phyloP scores from a whole-genome alignment of 2,329 filamentous ascomycete species.

The Teratosphaeriaceae sp. region DNA sequence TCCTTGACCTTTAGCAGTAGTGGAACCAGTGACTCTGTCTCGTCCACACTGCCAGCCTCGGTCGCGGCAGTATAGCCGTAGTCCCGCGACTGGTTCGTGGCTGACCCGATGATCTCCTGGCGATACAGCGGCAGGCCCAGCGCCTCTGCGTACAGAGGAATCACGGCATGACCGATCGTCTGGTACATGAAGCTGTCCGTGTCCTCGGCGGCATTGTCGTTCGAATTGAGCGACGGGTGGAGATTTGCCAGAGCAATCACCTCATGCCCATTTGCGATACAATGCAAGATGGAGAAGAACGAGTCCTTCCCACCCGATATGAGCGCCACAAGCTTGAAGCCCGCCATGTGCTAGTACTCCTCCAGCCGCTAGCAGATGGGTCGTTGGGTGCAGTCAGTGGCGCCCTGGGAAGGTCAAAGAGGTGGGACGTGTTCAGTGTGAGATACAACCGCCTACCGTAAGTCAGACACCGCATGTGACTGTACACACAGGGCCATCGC shows the following conservation, averaged over 20 bases:
- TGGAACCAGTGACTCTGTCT: slow-evolving; percentile 80
- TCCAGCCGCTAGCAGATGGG: no score
- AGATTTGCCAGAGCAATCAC: slow-evolving; percentile 88
- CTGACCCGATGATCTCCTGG: slow-evolving; percentile 63
- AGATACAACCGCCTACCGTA: slow-evolving; percentile 2
- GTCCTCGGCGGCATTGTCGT: slow-evolving; percentile 45
- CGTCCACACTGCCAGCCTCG: slow-evolving; percentile 48
- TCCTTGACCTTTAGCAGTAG: slow-evolving; percentile 62
- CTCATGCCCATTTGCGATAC: slow-evolving; percentile 74
- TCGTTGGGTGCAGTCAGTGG: no score
- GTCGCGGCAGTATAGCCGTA: slow-evolving; percentile 44
- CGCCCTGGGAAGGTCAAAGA: no score
- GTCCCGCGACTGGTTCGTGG: slow-evolving; percentile 63
- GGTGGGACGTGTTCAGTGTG: no score
- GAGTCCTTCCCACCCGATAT: slow-evolving; percentile 98
- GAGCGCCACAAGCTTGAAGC: slow-evolving; percentile 73
- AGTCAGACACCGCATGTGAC: slow-evolving; percentile 5
- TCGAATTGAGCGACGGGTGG: slow-evolving; percentile 47
- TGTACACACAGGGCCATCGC: not conserved
- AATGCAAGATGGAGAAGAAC: slow-evolving; percentile 88
- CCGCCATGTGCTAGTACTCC: slow-evolving; percentile 23
- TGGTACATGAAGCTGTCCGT: slow-evolving; percentile 99
- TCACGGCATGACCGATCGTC: slow-evolving; percentile 82
- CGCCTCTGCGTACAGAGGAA: slow-evolving; percentile 76
- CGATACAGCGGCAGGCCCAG: slow-evolving; percentile 80